Base-by-base conservation (phyloP, 495 filamentous ascomycete genomes). In the Daldinia grandis region DNA sequence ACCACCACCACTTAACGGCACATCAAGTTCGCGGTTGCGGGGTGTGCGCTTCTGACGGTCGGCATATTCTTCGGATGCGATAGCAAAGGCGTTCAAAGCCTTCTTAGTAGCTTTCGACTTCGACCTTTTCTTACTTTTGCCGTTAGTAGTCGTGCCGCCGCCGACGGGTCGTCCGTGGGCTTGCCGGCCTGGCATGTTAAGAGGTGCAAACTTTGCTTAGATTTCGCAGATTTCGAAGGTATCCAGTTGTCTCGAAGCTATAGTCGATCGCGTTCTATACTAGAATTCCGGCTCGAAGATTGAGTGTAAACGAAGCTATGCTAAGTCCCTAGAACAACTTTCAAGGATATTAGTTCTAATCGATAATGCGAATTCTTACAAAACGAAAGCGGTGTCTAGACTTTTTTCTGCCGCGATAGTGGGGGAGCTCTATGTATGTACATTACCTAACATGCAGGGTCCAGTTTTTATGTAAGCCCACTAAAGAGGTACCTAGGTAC, bases 41-140 rank as follows among this genome's bases (percentile, higher is more conserved):
- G 83, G 78, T 21, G 81, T 82, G 42, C 76, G 81, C 49, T 76
- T 74, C 24, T 69, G 69, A 40, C 71, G 71, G 3, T 77, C 74
- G 40, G 80, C 74, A 15, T 81, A 82, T 60, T 91, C 80, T 44
- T 88, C 83, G 40, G 89, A 87, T 37, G 95, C 95, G 73, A 95
- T 92, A 40, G 95, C 84, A 69, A 97, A 91, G 33, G 95, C 95
- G 76, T 98, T 88, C 37, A 96, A 84, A 5, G 87, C 88, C 57
- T 89, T 90, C 59, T 82, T 83, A 55, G 82, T 76, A 14, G 76
- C 71, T 49, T 79, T 81, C 8, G 81, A 75, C 38, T 83, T 79
- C 1, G 81, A 80, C 53, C 84, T 82, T 58, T 78, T 81, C 66
- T 86, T 88, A 58, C 78, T 78, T 69, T 85, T 89, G 62, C 77